Evolutionary conservation across 2,329 filamentous ascomycete species (phyloP), one percentile per base, ranked within the genome.

Genomic region (Thielaviopsis punctulata): DNA sequence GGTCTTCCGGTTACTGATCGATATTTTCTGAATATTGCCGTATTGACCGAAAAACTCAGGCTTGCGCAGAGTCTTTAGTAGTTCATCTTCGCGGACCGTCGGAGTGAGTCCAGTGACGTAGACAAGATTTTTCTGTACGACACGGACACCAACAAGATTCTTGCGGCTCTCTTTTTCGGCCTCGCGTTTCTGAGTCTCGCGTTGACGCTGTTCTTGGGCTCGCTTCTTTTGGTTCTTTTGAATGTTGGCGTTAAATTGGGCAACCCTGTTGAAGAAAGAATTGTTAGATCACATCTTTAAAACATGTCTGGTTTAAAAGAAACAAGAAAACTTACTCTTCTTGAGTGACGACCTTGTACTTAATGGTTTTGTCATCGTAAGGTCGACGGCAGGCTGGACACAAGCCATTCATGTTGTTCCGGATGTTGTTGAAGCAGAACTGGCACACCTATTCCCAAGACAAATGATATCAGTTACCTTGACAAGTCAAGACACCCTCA

Each of bases 371-470:
- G 60, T 98, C 93, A 65, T 95, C 88, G 66, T 98, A 98, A 5
- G 87, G 84, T 65, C 92, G 78, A 68, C 92, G 80, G 66, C 92
- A 98, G 59, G 94, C 94, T n/a, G 92, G 92, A 66, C 92, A 98
- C 54, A 95, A 76, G 33, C 90, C 89, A 64, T 95, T 96, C 77
- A 95, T 88, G 61, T 95, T 95, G 61, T 85, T 94, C 69, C 93
- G 94, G 66, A 98, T 93, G 66, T 96, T 98, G 69, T 98, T 95
- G 73, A 90, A 98, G 70, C 92, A 98, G 69, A 98, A 98, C 73
- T 98, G 93, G 68, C 92, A 98, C 65, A 98, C 90, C 89, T 95
- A 45, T n/a, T 36, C 12, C 18, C 25, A 50, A 33, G 5, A 23
- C 23, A 41, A 1, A 19, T 27, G 4, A 6, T 5, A 27, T 19